Evolutionary conservation across 2,329 filamentous ascomycete genomes (phyloP).

Genomic region (Raffaelea albimanens): DNA sequence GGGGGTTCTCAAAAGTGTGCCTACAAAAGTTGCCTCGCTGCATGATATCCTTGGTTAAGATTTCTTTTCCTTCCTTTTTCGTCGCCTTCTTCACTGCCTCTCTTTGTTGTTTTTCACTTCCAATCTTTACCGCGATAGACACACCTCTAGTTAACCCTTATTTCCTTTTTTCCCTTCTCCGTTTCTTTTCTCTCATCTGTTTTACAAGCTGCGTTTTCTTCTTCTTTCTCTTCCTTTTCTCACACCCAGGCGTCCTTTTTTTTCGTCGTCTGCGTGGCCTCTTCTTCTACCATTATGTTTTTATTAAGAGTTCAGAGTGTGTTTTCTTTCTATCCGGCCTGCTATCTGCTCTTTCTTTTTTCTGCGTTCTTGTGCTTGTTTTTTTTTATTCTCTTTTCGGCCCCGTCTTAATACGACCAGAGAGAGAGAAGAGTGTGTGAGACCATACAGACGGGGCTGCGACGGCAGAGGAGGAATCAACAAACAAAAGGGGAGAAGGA

Average conservation of each 20-base stretch:
- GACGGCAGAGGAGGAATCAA: too few relatives aligned
- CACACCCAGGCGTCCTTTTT: neutral
- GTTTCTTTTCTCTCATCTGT: neutral
- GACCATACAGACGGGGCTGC: too few relatives aligned
- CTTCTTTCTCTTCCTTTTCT: too few relatives aligned
- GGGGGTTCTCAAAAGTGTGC: conserved; percentile 34
- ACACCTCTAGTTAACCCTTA: neutral
- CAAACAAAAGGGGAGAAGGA: too few relatives aligned
- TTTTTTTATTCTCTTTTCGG: neutral
- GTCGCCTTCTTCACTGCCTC: neutral
- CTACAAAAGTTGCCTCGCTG: conserved; percentile 33
- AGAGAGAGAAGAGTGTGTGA: too few relatives aligned
- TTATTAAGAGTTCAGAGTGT: neutral
- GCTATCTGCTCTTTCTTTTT: neutral
- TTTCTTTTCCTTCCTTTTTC: neutral
- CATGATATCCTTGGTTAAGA: conserved; percentile 34
- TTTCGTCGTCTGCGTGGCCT: neutral
- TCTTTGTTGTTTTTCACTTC: neutral
- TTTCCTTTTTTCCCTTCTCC: neutral
- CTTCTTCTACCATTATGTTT: neutral
- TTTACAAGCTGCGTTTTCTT: neutral
- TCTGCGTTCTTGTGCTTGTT: neutral
- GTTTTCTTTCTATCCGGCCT: neutral
- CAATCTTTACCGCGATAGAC: neutral
- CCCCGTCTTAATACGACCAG: too few relatives aligned